Base-by-base conservation (phyloP, 805 yeast genomes). In the Lipomyces mesembrius region DNA sequence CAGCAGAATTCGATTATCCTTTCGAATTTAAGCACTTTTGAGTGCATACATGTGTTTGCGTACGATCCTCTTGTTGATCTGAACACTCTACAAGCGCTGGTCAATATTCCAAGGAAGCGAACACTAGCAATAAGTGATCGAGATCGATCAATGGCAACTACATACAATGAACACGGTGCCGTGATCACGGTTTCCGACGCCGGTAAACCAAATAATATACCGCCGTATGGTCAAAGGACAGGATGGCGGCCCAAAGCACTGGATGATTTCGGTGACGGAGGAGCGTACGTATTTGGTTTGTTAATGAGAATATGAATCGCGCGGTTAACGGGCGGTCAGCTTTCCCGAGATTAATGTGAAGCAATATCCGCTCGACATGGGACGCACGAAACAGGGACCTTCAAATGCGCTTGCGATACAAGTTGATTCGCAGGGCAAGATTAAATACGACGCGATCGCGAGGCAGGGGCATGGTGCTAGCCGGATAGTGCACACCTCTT, bases 401-500 rank as follows among this genome's bases (percentile, higher is more conserved):
- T 60, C 74, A 25, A 75, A 75, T 53, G 73, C 79, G 8, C 63
- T 77, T 22, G 70, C 77, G 22, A 59, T 78, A 27, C 74, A 69
- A 39, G 73, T 74, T 35, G 74, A 74, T 63, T 62, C 70, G 17
- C 70, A 75, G 0, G 81, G 81, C 11, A 65, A 71, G 52, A 71
- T 76, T 55, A 71, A 75, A 37, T 78, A 78, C 68, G 75, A 72
- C 55, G 73, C 75, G 7, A 72, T 78, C 39, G 80, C 79, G 0
- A 57, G 67, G 25, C 77, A 75, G 55, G 81, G 81, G 2, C 79
- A 75, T 60, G 66, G 71, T 0, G 25, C 67, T 2, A 68, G 63
- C 12, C 58, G 81, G 37, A 72, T 73, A 11, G 79, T 79, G 17
- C 88, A 85, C 67, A 74, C 87, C 0, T 77, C 84, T 0, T 84